Percentiles rank a stretch among this genome's conserved stretches.
Evolutionary conservation across 495 filamentous ascomycete genomes (phyloP).

Genomic region (Penicillium roqueforti): DNA sequence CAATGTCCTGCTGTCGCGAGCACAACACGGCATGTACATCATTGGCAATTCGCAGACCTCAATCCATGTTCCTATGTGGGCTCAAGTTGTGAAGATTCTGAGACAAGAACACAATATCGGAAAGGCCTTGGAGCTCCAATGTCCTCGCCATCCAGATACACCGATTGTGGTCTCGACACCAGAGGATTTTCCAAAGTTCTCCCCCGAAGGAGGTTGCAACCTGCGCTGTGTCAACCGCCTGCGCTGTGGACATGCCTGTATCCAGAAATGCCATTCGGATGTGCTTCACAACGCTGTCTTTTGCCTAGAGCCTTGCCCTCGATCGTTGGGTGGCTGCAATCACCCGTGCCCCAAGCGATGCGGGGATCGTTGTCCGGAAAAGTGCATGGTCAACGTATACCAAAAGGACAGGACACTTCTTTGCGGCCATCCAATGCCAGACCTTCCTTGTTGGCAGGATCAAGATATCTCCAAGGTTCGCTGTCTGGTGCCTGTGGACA

Average conservation of each 20-base stretch:
- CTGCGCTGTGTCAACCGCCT: conserved; percentile 56
- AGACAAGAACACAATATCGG: conserved; percentile 49
- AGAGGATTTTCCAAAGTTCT: conserved; percentile 55
- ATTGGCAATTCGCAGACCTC: conserved; percentile 67
- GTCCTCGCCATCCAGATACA: conserved; percentile 62
- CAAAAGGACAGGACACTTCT: conserved; percentile 41
- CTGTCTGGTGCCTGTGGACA: conserved; percentile 39
- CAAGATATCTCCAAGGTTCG: conserved; percentile 36
- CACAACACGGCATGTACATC: conserved; percentile 80
- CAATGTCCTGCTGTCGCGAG: conserved; percentile 71
- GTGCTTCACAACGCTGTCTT: conserved; percentile 57
- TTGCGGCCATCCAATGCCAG: conserved; percentile 54
- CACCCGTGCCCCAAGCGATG: conserved; percentile 61
- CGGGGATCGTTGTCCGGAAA: conserved; percentile 52
- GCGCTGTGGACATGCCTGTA: conserved; percentile 69
- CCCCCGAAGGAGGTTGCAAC: conserved; percentile 71
- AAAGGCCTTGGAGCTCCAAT: conserved; percentile 51
- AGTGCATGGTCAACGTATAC: conserved; percentile 41
- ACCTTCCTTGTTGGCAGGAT: conserved; percentile 50
- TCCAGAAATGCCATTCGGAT: conserved; percentile 65
- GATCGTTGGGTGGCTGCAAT: conserved; percentile 52
- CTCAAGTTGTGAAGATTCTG: conserved; percentile 55
- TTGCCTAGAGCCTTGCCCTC: conserved; percentile 59
- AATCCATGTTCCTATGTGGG: conserved; percentile 63
- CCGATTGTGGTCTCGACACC: conserved; percentile 53